These are phyloP conservation scores for Allomyces javanicus DNA, from an alignment of 192 early-diverging fungal genomes.

Conservation along the genomic window DNA sequence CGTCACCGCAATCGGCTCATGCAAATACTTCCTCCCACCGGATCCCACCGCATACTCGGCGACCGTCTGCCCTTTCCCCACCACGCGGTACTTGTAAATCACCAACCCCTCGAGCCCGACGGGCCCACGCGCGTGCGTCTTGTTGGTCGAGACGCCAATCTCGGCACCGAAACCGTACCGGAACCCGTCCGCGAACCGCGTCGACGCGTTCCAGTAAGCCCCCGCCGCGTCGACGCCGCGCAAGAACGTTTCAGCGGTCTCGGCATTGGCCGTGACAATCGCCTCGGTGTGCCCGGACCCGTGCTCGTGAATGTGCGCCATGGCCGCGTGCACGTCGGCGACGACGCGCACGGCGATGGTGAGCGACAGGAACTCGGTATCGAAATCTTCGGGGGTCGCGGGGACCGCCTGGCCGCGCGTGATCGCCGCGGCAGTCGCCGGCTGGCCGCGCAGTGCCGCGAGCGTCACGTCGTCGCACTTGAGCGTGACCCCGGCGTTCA, in stretches of 20 bases:
- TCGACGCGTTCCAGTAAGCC: constrained; percentile 91
- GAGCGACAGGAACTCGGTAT: constrained; percentile 80
- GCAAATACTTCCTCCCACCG: constrained; percentile 46
- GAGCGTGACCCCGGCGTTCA: constrained; percentile 35
- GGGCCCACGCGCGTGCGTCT: constrained; percentile 95
- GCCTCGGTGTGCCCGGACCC: constrained; percentile 90
- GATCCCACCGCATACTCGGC: constrained; percentile 63
- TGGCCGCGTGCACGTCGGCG: constrained; percentile 47
- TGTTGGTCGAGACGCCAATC: constrained; percentile 95
- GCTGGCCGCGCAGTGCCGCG: constrained; percentile 9
- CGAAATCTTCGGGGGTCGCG: constrained; percentile 43
- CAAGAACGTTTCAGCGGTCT: constrained; percentile 68
- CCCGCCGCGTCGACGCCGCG: constrained; percentile 86
- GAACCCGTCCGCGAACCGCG: constrained; percentile 95
- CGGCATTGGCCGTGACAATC: constrained; percentile 66
- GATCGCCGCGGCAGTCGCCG: constrained; percentile 11
- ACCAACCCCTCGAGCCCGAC: constrained; percentile 91
- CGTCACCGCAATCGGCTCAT: constrained; percentile 36
- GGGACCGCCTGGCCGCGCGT: constrained; percentile 5
- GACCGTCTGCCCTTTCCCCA: constrained; percentile 72
- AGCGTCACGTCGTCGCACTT: constrained; percentile 34
- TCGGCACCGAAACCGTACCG: constrained; percentile 96
- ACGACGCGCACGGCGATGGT: constrained; percentile 70
- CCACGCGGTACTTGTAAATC: constrained; percentile 92
- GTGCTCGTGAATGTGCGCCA: constrained; percentile 81